phyloP scores from a whole-genome alignment of 345 rosid genomes.

The Acer saccharum region DNA sequence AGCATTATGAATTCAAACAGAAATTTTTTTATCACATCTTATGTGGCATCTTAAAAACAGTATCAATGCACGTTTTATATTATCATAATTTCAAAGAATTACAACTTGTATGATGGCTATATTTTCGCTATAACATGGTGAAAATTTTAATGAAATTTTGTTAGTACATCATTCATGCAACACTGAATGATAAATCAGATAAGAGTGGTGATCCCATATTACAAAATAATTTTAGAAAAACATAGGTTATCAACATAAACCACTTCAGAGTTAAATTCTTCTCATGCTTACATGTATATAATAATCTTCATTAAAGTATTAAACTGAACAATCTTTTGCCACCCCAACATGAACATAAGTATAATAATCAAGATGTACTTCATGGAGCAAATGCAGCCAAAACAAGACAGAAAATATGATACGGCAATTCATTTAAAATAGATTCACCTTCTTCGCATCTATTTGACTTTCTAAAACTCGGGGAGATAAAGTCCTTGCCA shows the following conservation, averaged over 20 bases:
- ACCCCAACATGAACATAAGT: background rate
- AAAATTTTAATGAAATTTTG: background rate
- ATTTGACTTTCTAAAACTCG: slow-evolving; percentile 96
- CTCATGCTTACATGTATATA: background rate
- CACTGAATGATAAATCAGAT: background rate
- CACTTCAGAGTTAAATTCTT: background rate
- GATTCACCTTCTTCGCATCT: slow-evolving; percentile 89
- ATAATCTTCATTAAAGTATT: background rate
- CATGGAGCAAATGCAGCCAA: slow-evolving; percentile 9
- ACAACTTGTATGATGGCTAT: background rate
- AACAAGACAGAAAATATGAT: background rate
- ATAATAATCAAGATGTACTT: background rate
- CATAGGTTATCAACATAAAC: slow-evolving; percentile 1
- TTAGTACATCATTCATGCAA: slow-evolving; percentile 5
- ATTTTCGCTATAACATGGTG: background rate
- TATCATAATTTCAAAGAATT: background rate
- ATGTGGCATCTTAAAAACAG: background rate
- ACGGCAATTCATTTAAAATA: slow-evolving; percentile 7
- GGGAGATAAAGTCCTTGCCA: slow-evolving; percentile 96
- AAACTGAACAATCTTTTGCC: background rate
- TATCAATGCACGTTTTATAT: background rate
- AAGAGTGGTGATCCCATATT: background rate
- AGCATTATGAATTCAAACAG: background rate
- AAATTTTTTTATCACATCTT: background rate
- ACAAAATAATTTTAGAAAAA: slow-evolving; percentile 3